These are phyloP conservation scores for Alternaria triticina DNA, from an alignment of 2,329 filamentous ascomycete species.

Conservation along the genomic window DNA sequence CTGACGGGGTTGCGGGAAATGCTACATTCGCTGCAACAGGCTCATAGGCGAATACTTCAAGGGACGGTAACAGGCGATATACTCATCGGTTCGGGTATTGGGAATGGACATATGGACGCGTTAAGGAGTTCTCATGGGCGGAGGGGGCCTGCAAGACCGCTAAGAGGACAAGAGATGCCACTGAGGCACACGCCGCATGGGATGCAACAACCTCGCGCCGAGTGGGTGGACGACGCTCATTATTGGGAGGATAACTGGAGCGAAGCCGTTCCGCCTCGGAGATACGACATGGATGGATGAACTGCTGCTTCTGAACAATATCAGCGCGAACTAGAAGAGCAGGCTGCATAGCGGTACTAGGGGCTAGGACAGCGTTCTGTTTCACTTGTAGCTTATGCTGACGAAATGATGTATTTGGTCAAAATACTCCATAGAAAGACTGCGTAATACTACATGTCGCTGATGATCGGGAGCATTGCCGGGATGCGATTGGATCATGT, in stretches of 20 bases:
- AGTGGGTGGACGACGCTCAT: not conserved
- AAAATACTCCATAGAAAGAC: not conserved
- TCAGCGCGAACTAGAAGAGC: not conserved
- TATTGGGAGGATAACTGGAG: not conserved
- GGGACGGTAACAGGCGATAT: not conserved
- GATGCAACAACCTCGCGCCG: not conserved
- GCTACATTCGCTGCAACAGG: not conserved
- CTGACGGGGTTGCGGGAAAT: not conserved
- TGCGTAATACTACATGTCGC: not conserved
- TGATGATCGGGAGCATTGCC: not conserved
- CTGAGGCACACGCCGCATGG: not conserved
- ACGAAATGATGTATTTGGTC: not conserved
- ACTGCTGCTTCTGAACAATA: not conserved
- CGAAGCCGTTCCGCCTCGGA: not conserved
- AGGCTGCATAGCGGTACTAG: not conserved
- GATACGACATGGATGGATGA: not conserved
- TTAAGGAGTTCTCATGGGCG: accelerated
- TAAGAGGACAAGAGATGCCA: not conserved
- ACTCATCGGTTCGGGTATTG: not conserved
- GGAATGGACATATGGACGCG: not conserved
- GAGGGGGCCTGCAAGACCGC: not conserved
- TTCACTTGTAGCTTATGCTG: not conserved
- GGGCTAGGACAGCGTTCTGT: not conserved
- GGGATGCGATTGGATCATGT: not conserved
- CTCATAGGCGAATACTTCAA: not conserved